These are phyloP conservation scores for Vaccinium vitisidaea DNA, from an alignment of 148 eudicot genomes.

Conservation along the genomic window DNA sequence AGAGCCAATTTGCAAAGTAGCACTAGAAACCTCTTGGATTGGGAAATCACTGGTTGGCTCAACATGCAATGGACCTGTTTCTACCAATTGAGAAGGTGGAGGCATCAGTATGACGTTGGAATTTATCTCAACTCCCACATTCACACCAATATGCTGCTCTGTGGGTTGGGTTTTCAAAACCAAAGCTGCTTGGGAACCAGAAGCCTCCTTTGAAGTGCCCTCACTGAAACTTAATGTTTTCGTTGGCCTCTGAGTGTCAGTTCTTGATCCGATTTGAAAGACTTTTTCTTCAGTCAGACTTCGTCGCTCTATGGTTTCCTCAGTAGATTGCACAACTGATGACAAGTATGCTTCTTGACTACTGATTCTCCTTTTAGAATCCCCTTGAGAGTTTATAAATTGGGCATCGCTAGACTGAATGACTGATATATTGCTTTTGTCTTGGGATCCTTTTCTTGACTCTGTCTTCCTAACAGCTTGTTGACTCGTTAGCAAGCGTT, in stretches of 20 bases:
- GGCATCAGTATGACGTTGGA: not conserved
- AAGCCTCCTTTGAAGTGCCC: slow-evolving; percentile 31
- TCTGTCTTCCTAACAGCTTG: slow-evolving; percentile 26
- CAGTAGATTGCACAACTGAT: slow-evolving; percentile 32
- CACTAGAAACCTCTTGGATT: slow-evolving; percentile 4
- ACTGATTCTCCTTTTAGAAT: slow-evolving; percentile 32
- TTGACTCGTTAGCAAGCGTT: slow-evolving; percentile 15
- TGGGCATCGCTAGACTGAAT: slow-evolving; percentile 18
- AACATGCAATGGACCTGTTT: slow-evolving; percentile 2
- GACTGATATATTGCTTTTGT: slow-evolving; percentile 22
- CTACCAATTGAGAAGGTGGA: slow-evolving; percentile 14
- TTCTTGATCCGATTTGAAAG: slow-evolving; percentile 21
- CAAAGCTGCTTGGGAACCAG: slow-evolving; percentile 26
- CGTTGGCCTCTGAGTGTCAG: slow-evolving; percentile 27
- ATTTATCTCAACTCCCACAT: not conserved
- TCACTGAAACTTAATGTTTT: slow-evolving; percentile 23
- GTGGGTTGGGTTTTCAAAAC: slow-evolving; percentile 28
- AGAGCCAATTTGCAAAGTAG: slow-evolving; percentile 20
- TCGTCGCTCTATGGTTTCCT: slow-evolving; percentile 31
- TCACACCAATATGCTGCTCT: slow-evolving; percentile 5
- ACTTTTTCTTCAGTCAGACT: slow-evolving; percentile 29
- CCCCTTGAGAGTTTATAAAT: slow-evolving; percentile 5
- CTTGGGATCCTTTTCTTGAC: slow-evolving; percentile 29
- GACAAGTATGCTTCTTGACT: slow-evolving; percentile 36
- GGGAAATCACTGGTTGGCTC: slow-evolving; percentile 4